A percentile compares a stretch with the other conserved stretches of the same genome.
phyloP scores from a whole-genome alignment of 164 flowering plant genomes.

The Sedum album region DNA sequence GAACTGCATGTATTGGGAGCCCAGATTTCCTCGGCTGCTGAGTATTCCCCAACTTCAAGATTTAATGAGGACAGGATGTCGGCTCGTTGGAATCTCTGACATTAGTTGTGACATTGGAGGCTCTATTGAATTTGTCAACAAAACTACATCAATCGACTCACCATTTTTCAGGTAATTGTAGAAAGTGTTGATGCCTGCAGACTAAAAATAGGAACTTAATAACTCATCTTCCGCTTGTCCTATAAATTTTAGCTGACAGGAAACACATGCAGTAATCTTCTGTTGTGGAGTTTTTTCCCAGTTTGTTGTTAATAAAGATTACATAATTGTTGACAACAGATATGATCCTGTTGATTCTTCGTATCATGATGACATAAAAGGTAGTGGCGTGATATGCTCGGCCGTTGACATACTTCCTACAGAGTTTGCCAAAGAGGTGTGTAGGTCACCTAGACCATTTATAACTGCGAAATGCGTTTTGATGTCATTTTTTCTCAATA shows the following conservation, averaged over 20 bases:
- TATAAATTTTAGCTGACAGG: not conserved
- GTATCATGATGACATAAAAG: constrained; percentile 75
- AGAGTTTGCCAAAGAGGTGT: constrained; percentile 96
- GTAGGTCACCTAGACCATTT: not conserved
- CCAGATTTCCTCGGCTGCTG: constrained; percentile 80
- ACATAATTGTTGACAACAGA: constrained; percentile 22
- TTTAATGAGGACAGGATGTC: constrained; percentile 50
- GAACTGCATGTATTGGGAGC: constrained; percentile 99
- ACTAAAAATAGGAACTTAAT: not conserved
- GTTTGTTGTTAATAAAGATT: not conserved
- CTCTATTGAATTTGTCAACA: constrained; percentile 86
- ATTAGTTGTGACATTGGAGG: constrained; percentile 96
- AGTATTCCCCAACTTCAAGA: constrained; percentile 65
- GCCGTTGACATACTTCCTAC: constrained; percentile 96
- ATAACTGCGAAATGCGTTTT: not conserved
- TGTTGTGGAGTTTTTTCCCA: no score
- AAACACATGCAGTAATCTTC: not conserved
- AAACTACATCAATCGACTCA: constrained; percentile 69
- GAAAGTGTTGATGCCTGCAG: not conserved
- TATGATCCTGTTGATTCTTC: constrained; percentile 58
- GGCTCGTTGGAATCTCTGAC: constrained; percentile 81
- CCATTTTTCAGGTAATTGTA: constrained; percentile 80
- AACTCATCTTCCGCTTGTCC: not conserved
- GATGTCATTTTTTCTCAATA: constrained; percentile 6
- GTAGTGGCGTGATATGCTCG: constrained; percentile 68